phyloP scores from a whole-genome alignment of 2,329 filamentous ascomycete genomes.

The Ramichloridium luteum region DNA sequence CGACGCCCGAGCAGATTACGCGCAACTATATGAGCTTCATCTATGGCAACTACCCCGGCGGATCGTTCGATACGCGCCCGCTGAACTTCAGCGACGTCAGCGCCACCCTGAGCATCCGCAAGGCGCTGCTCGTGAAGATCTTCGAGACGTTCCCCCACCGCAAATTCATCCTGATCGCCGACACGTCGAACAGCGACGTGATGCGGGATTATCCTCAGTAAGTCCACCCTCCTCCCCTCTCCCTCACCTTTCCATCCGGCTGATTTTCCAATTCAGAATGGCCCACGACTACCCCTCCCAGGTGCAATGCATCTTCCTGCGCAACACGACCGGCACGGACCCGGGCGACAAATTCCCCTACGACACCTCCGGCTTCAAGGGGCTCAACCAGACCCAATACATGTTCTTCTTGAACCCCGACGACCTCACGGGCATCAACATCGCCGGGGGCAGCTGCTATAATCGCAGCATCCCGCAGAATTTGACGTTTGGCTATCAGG shows the following conservation, averaged over 20 bases:
- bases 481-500: slow-evolving; percentile 57
- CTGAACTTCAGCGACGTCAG: slow-evolving; percentile 66
- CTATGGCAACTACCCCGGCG: slow-evolving; percentile 63
- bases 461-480: slow-evolving; percentile 56
- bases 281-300: slow-evolving; percentile 55
- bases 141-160: slow-evolving; percentile 64
- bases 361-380: slow-evolving; percentile 59
- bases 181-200: slow-evolving; percentile 65
- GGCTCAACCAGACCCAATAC: slow-evolving; percentile 52
- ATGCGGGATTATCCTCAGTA: slow-evolving; percentile 44
- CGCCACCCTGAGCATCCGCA: slow-evolving; percentile 60
- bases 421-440: slow-evolving; percentile 54
- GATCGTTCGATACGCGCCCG: slow-evolving; percentile 65
- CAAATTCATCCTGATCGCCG: slow-evolving; percentile 64
- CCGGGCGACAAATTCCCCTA: slow-evolving; percentile 58
- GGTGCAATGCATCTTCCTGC: slow-evolving; percentile 65
- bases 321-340: slow-evolving; percentile 63
- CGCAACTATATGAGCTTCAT: slow-evolving; percentile 71
- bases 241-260: not conserved
- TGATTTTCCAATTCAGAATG: slow-evolving; percentile 33
- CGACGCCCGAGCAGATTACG: slow-evolving; percentile 65
- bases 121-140: slow-evolving; percentile 56
- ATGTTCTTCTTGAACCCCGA: slow-evolving; percentile 71
- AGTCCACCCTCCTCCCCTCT: not conserved
- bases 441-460: slow-evolving; percentile 54